Evolutionary conservation across 2,329 filamentous ascomycete genomes (phyloP).

Genomic region (Dothidotthia symphoricarpi): DNA sequence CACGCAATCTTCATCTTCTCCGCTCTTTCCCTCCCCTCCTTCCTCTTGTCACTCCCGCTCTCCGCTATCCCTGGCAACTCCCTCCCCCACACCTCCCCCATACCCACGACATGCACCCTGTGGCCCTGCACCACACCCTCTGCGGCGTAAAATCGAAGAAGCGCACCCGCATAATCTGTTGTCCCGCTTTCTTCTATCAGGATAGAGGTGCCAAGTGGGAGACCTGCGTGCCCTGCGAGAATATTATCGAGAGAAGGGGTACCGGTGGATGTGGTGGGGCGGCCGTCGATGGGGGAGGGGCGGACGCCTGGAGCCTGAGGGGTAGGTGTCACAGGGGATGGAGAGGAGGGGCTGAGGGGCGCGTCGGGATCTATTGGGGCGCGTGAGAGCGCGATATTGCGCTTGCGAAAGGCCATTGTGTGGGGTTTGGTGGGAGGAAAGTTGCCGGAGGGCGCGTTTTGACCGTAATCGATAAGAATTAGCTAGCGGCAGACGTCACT

Average conservation of each 20-base stretch:
- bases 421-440: neutral
- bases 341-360: slow-evolving; percentile 8
- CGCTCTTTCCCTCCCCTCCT: slow-evolving; percentile 36
- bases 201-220: slow-evolving; percentile 76
- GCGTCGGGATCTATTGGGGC: slow-evolving; percentile 23
- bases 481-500: too few species aligned
- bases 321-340: slow-evolving; percentile 9
- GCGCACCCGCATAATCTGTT: slow-evolving; percentile 84
- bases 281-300: slow-evolving; percentile 84
- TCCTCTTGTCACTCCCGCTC: slow-evolving; percentile 34
- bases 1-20: slow-evolving; percentile 97
- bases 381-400: slow-evolving; percentile 58
- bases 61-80: slow-evolving; percentile 73
- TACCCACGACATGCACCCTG: slow-evolving; percentile 78
- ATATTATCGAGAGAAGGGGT: slow-evolving; percentile 81
- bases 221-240: slow-evolving; percentile 80
- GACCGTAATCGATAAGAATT: too few species aligned
- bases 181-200: slow-evolving; percentile 86
- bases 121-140: slow-evolving; percentile 93
- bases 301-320: slow-evolving; percentile 56
- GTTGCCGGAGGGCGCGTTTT: too few species aligned
- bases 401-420: slow-evolving; percentile 66
- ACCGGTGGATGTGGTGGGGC: slow-evolving; percentile 86
- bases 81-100: slow-evolving; percentile 75
- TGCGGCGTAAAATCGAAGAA: slow-evolving; percentile 86